Percentiles rank a stretch among this genome's conserved stretches.
These are phyloP conservation scores for Ogataea corticis DNA, from an alignment of 805 yeast genomes.

Conservation along the genomic window DNA sequence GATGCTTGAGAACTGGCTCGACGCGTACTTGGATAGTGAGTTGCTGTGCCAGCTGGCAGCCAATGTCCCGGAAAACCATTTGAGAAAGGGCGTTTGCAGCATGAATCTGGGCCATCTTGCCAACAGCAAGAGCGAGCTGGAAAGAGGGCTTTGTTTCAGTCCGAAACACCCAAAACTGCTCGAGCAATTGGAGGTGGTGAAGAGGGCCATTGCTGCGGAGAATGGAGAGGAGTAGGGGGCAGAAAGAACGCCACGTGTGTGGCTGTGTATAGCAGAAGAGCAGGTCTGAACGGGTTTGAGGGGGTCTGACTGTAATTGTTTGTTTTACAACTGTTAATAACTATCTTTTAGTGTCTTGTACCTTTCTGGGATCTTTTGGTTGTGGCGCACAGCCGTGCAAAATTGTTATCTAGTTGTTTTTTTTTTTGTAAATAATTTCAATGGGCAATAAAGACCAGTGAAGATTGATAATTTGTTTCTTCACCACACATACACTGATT, in stretches of 20 bases:
- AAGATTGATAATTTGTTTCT: no score
- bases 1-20: constrained; percentile 51
- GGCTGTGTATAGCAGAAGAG: no score
- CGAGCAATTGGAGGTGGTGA: constrained; percentile 48
- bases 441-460: no score
- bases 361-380: no score
- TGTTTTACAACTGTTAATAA: no score
- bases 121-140: constrained; percentile 65
- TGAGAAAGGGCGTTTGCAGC: constrained; percentile 68
- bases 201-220: constrained; percentile 52
- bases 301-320: no score
- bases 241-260: no score
- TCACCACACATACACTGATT: no score
- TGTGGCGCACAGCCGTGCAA: background rate
- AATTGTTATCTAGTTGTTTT: background rate
- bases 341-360: no score
- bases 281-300: no score
- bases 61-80: constrained; percentile 65
- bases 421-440: background rate
- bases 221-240: constrained; percentile 48
- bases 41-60: constrained; percentile 59
- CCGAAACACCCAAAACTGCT: constrained; percentile 51
- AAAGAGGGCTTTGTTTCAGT: constrained; percentile 69
- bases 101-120: constrained; percentile 61
- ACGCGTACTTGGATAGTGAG: constrained; percentile 71